A percentile compares a stretch with the other conserved stretches of the same genome.
Evolutionary conservation across 2,329 filamentous ascomycete genomes (phyloP).

Genomic region (Mycosphaerella arachidis): DNA sequence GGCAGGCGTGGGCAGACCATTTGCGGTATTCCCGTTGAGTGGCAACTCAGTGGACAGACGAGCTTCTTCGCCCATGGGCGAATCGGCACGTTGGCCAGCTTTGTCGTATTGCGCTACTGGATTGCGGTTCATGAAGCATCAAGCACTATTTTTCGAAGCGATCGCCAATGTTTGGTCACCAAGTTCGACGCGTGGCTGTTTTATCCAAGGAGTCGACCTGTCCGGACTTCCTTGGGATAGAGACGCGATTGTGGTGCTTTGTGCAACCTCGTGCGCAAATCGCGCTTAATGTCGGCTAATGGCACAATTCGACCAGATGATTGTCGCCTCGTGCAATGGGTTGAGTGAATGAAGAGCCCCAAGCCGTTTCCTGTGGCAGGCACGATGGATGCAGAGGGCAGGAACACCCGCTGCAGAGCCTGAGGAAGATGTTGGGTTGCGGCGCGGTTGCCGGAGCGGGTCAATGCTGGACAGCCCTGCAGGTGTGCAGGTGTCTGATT

Average conservation of each 20-base stretch:
- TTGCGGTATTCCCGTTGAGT: constrained; percentile 12
- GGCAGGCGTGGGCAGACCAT: constrained; percentile 17
- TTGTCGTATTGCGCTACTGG: constrained; percentile 5
- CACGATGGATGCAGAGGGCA: neutral
- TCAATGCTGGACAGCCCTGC: constrained; percentile 11
- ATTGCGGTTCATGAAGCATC: constrained; percentile 11
- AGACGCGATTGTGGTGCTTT: neutral
- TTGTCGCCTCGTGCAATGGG: neutral
- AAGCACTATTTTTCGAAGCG: neutral
- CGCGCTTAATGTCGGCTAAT: constrained; percentile 7
- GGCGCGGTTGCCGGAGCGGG: constrained; percentile 16
- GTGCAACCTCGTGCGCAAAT: neutral
- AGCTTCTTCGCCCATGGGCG: constrained; percentile 22
- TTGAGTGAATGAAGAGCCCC: neutral
- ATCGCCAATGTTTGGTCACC: neutral
- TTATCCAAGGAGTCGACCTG: neutral
- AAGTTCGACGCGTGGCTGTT: neutral
- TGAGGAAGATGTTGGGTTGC: constrained; percentile 9
- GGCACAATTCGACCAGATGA: neutral
- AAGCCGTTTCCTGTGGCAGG: neutral
- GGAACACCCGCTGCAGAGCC: neutral
- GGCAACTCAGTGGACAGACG: constrained; percentile 16
- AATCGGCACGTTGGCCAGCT: constrained; percentile 14
- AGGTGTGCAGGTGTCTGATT: constrained; percentile 6
- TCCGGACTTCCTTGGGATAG: neutral